phyloP scores from a whole-genome alignment of 2,329 filamentous ascomycete genomes.

The Fusarium burgessii region DNA sequence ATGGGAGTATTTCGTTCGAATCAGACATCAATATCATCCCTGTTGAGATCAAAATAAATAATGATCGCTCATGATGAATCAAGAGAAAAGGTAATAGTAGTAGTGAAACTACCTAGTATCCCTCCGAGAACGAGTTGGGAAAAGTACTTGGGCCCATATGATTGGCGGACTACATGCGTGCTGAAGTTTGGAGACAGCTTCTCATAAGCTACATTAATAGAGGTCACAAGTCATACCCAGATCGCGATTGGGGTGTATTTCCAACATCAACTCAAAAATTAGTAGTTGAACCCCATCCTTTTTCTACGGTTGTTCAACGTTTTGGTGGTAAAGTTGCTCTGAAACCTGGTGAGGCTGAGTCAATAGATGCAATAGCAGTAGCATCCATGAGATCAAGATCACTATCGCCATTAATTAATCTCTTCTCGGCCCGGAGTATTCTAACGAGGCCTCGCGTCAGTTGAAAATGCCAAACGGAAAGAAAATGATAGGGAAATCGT shows the following conservation, averaged over 20 bases:
- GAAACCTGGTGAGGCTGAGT: background rate
- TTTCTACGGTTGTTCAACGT: background rate
- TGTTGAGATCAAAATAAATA: background rate
- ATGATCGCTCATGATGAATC: background rate
- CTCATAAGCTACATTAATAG: background rate
- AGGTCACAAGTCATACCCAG: background rate
- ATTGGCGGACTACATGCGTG: background rate
- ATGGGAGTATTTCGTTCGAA: background rate
- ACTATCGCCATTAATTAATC: background rate
- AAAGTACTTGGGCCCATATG: background rate
- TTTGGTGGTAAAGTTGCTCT: background rate
- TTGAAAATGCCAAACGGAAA: background rate
- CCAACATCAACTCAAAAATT: background rate
- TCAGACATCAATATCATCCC: background rate
- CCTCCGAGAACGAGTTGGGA: background rate
- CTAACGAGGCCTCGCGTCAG: constrained; percentile 16
- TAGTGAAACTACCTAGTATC: background rate
- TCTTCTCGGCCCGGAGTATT: background rate
- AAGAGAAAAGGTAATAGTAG: background rate
- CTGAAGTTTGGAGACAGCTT: background rate
- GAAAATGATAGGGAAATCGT: background rate
- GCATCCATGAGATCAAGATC: background rate
- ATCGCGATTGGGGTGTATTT: background rate
- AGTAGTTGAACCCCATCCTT: background rate
- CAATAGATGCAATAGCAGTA: background rate